Evolutionary conservation across 225 moss, liverwort and hornwort genomes (phyloP), one percentile per base, ranked within the genome.

Genomic region (Marchantia paleacea): DNA sequence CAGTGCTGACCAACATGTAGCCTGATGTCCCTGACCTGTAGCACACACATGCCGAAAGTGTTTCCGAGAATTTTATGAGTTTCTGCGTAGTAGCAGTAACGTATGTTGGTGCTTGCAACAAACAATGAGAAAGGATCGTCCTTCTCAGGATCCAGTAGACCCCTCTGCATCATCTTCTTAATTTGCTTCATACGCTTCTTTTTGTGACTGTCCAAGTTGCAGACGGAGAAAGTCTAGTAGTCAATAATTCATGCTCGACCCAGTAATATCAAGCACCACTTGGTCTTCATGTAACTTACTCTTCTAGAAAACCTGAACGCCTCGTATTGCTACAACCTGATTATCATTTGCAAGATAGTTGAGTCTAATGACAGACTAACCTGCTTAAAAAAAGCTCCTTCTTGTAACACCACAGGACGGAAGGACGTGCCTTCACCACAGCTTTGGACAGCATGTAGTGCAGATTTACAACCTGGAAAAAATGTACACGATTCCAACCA

Each of bases 381-480:
- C 91, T 91, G 95, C 95, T 95, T 2, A 97, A 83, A 65, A 95
- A 95, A 20, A 97, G 97, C 71, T 97, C 92, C 70, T 95, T 97
- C 88, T 95, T 97, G 86, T 97, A 97, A 75, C 97, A 97, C 97
- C 97, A 97, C 73, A 97, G 82, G 49, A 97, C 97, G 22, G 97
- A 97, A 51, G 97, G 97, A 39, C 97, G 90, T 9, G 95, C 91
- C 82, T 93, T 97, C 81, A 97, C 97, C 5, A 91, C 93, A 81
- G 95, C 93, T 85, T 95, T 97, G 0, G 97, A 92, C 18, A 97
- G 81, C 97, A 97, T 97, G 88, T 93, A 93, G 70, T 97, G 97
- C 78, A 97, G 70, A 81, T 95, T 95, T 83, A 97, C 94, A 52
- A 97, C 93, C 93, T 93, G 83, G 6, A 73, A 73, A 79, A 68